Base-by-base conservation (phyloP, 2,329 filamentous ascomycete genomes). In the Talaromyces atroroseus region DNA sequence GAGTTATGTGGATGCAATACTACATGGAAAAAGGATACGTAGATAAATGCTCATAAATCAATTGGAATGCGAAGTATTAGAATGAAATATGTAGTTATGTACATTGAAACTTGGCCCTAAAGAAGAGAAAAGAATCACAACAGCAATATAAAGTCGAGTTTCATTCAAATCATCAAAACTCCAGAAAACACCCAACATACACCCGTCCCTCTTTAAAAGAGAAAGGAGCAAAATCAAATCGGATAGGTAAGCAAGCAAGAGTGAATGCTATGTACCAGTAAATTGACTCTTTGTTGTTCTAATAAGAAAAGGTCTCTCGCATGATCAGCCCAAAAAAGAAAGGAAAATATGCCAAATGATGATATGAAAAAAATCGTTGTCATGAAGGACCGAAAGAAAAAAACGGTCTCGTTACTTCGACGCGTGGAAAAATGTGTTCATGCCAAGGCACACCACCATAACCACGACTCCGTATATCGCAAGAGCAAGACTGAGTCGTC, bases 401-500 rank as follows among this genome's bases (percentile, higher is more conserved):
- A 5, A 11, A 29, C 7, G 6, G 8, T 29, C 4, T 10, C 26
- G 26, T 67, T 73, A 89, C 74, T 88, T 83, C 56, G 80, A 79
- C 55, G 80, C 82, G 51, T 83, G 79, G 64, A 94, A 91, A 65
- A 96, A 88, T 14, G 88, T 85, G 70, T 97, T 97, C 68, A 91
- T 90, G 45, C 83, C 76, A 64, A 99, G 74, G 69, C 92, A 97
- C 49, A 92, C 86, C 26, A 89, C 76, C 94, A 99, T 97, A 53
- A 99, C 91, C 49, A 88, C 74, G 8, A 90, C 63, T 20, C 94
- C 94, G 68, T 99, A 99, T 8, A 91, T 78, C 7, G 89, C 87
- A 58, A 99, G 76, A 0, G 78, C 86, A 48, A 96, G 76, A 53
- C 90, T 86, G 60, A 90, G 72, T 65, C 84, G 87, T 58, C 94